Percentiles rank a stretch among this genome's conserved stretches.
These are phyloP conservation scores for Claviceps monticola DNA, from an alignment of 2,329 filamentous ascomycete genomes.

Conservation along the genomic window DNA sequence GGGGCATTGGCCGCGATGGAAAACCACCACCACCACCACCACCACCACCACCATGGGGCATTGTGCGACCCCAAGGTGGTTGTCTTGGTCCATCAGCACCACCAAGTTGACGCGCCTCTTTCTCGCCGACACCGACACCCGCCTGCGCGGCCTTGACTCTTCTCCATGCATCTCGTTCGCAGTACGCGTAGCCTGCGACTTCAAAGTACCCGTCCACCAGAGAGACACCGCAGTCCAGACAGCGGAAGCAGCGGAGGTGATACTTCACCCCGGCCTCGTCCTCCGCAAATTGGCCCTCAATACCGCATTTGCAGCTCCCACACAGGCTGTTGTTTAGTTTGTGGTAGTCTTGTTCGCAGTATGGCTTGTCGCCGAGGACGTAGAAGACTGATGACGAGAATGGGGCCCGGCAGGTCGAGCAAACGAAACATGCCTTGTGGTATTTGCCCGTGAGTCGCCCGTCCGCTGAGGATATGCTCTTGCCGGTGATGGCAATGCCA, in stretches of 20 bases:
- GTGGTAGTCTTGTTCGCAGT: conserved; percentile 88
- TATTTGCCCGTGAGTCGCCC: conserved; percentile 85
- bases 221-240: conserved; percentile 59
- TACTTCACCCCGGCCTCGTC: conserved; percentile 68
- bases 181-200: conserved; percentile 65
- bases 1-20: conserved; percentile 10
- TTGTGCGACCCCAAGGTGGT: conserved; percentile 11
- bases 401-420: conserved; percentile 64
- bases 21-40: conserved; percentile 6
- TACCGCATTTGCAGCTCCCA: conserved; percentile 63
- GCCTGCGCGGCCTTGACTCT: conserved; percentile 25
- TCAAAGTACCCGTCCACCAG: conserved; percentile 85
- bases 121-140: neutral
- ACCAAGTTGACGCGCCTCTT: conserved; percentile 7
- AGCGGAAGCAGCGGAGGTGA: conserved; percentile 77
- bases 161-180: conserved; percentile 70
- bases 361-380: conserved; percentile 73
- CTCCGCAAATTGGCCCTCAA: conserved; percentile 88
- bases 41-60: conserved; percentile 4
- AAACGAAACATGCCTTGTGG: conserved; percentile 91
- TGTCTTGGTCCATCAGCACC: neutral
- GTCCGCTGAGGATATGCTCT: conserved; percentile 87
- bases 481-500: conserved; percentile 63
- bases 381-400: conserved; percentile 89
- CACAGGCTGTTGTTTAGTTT: conserved; percentile 80